Evolutionary conservation across 2,329 filamentous ascomycete species (phyloP), one percentile per base, ranked within the genome.

Genomic region (Alternaria arborescens): DNA sequence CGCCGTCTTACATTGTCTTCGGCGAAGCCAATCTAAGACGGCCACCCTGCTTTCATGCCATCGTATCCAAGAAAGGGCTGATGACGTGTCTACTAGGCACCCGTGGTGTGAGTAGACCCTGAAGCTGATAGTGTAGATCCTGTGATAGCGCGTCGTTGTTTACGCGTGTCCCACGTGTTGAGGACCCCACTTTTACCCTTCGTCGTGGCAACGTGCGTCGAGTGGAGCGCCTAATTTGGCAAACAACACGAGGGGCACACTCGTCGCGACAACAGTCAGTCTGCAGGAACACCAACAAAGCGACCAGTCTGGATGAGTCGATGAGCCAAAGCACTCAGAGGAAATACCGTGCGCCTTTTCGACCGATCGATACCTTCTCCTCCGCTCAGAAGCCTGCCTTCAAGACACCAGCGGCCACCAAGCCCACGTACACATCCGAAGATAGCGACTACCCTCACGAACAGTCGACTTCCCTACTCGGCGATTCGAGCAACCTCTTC

Each of bases 401-500:
- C 65, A 61, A 59, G 18, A 50, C 16, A 58, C 59, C 48, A 36
- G 46, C 46, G 46, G 20, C 46, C 58, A 40, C 54, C 52, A 28
- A 52, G 53, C 42, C 38, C 42, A 24, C 41, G 26, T 51, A 54
- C 61, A 41, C 52, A 20, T 48, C 52, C 8, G 50, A 60, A 48
- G 57, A 56, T 28, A 60, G 52, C 57, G 44, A 52, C 28, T 52
- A 47, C 28, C 57, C 42, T 20, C 46, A 20, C 52, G 55, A 68
- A 22, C 65, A 53, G 38, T 69, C 65, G 5, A 58, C 61, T 11
- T 64, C 66, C 10, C 48, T 64, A 38, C 59, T 76, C 18, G 75
- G 74, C 58, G 67, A 77, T 56, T 73, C 71, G 8, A 78, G 74
- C 57, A 78, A 72, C 7, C 69, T 79, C 7, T 79, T 78, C 47